Percentiles rank a stretch among this genome's conserved stretches.
Evolutionary conservation across 805 yeast species (phyloP).

Genomic region (Saturnispora quitensis): DNA sequence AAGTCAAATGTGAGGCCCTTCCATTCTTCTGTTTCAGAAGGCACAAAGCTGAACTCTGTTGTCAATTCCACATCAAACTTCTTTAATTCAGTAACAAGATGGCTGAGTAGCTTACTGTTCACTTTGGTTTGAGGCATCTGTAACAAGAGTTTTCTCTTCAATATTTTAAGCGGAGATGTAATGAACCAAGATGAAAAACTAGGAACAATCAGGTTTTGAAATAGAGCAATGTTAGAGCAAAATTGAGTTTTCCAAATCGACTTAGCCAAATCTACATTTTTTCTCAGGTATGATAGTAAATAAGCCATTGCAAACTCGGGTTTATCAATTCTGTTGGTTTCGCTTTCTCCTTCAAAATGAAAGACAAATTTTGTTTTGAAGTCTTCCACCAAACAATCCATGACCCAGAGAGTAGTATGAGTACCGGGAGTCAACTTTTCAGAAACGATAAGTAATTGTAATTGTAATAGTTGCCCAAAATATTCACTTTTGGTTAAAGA

Average conservation of each 20-base stretch:
- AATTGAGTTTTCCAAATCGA: slow-evolving; percentile 3
- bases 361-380: slow-evolving; percentile 43
- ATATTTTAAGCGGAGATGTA: slow-evolving; percentile 37
- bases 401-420: slow-evolving; percentile 41
- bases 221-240: slow-evolving; percentile 16
- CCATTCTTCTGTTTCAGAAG: slow-evolving; percentile 17
- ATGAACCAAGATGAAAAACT: slow-evolving; percentile 32
- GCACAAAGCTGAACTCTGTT: slow-evolving; percentile 29
- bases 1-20: slow-evolving; percentile 23
- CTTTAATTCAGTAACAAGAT: slow-evolving; percentile 48
- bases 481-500: not conserved
- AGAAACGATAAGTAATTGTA: slow-evolving; percentile 27
- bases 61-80: slow-evolving; percentile 46
- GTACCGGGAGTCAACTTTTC: slow-evolving; percentile 25
- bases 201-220: slow-evolving; percentile 8
- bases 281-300: slow-evolving; percentile 33
- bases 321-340: slow-evolving; percentile 55
- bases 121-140: slow-evolving; percentile 14
- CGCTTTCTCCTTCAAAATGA: slow-evolving; percentile 49
- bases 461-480: slow-evolving; percentile 10
- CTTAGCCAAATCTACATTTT: slow-evolving; percentile 23
- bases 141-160: slow-evolving; percentile 34
- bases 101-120: slow-evolving; percentile 44
- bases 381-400: slow-evolving; percentile 37
- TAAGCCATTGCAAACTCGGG: slow-evolving; percentile 66